phyloP scores from a whole-genome alignment of 495 filamentous ascomycete genomes.

The Coniosporium apollinis region DNA sequence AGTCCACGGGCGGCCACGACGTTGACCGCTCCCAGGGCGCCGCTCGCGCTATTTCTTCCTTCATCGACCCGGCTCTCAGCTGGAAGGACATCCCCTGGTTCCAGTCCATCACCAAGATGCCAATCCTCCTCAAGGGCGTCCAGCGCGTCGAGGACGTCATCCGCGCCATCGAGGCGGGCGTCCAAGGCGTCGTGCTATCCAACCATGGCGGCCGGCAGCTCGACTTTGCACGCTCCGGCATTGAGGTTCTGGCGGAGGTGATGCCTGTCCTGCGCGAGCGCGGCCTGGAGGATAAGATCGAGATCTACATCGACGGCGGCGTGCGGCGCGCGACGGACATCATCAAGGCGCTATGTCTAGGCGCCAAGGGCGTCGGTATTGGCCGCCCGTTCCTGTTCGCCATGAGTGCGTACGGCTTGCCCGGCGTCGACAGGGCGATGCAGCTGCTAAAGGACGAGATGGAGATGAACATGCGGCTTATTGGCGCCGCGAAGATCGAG shows the following conservation, averaged over 20 bases:
- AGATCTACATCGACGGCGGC: constrained; percentile 85
- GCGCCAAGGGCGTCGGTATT: constrained; percentile 86
- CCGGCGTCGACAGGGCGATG: constrained; percentile 83
- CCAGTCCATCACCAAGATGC: constrained; percentile 81
- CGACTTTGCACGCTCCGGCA: constrained; percentile 76
- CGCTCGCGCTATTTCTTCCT: constrained; percentile 79
- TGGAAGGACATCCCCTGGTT: constrained; percentile 98
- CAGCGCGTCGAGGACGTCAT: constrained; percentile 92
- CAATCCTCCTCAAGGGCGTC: constrained; percentile 91
- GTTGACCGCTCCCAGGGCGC: constrained; percentile 84
- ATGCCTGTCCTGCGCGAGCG: constrained; percentile 82
- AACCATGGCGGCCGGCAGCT: constrained; percentile 98
- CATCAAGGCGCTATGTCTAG: constrained; percentile 85
- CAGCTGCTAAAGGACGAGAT: constrained; percentile 94
- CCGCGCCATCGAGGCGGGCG: constrained; percentile 61
- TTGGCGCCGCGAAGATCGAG: constrained; percentile 55
- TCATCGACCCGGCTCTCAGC: constrained; percentile 80
- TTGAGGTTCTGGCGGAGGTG: constrained; percentile 88
- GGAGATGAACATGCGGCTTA: constrained; percentile 96
- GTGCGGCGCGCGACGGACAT: constrained; percentile 85
- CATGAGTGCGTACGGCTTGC: constrained; percentile 82
- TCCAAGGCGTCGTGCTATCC: constrained; percentile 85
- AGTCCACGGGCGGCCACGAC: constrained; percentile 37
- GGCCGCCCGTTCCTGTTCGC: constrained; percentile 90
- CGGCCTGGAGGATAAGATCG: constrained; percentile 68